Percentiles rank a stretch among this genome's conserved stretches.
Evolutionary conservation across 176 grass and related monocot species (phyloP).

Genomic region (Musa troglodytarum): DNA sequence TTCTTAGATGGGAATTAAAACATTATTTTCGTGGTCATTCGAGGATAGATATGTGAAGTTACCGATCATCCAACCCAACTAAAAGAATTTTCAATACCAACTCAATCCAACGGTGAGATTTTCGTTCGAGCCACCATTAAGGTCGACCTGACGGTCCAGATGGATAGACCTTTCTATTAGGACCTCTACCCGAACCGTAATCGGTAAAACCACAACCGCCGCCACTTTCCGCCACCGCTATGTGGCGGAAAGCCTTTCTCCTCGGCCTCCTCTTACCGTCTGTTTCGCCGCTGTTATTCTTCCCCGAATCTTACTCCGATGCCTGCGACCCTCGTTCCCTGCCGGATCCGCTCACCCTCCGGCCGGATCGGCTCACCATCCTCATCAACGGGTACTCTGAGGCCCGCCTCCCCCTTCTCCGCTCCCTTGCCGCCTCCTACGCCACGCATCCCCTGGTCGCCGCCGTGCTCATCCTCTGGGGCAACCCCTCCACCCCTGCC

Average conservation of each 20-base stretch:
- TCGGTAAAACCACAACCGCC: neutral
- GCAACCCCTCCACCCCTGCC: slow-evolving; percentile 46
- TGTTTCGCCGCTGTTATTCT: neutral
- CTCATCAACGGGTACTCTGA: slow-evolving; percentile 68
- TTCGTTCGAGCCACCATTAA: too few species aligned
- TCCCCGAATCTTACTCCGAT: neutral
- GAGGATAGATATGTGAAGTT: too few species aligned
- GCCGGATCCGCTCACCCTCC: slow-evolving; percentile 22
- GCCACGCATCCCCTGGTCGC: slow-evolving; percentile 45
- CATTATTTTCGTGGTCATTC: too few species aligned
- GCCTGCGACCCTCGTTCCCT: slow-evolving; percentile 26
- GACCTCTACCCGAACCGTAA: too few species aligned
- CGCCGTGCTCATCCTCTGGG: slow-evolving; percentile 60
- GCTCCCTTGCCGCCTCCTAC: slow-evolving; percentile 38
- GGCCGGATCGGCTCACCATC: slow-evolving; percentile 60
- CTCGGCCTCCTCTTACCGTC: slow-evolving; percentile 6
- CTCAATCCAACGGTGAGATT: too few species aligned
- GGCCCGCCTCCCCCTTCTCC: slow-evolving; percentile 60
- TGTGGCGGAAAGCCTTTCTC: slow-evolving; percentile 1
- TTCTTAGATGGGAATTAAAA: too few species aligned
- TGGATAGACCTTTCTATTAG: too few species aligned
- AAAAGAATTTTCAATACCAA: too few species aligned
- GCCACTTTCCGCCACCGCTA: slow-evolving; percentile 10
- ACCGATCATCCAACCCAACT: too few species aligned
- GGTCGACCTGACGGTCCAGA: too few species aligned